These are phyloP conservation scores for Solanum dulcamara DNA, from an alignment of 257 asterid species.

Conservation along the genomic window DNA sequence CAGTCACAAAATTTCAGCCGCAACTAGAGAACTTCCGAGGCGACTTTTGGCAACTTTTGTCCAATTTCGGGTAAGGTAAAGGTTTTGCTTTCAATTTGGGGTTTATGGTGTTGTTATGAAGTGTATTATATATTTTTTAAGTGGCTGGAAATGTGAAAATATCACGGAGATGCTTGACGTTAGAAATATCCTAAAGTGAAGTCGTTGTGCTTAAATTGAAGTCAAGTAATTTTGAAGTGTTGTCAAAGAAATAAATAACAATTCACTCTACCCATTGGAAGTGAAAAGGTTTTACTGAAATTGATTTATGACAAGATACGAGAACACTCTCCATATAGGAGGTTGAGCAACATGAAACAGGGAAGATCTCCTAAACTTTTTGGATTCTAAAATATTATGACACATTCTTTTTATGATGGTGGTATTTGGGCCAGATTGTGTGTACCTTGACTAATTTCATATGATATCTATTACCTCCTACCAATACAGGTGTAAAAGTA, in stretches of 20 bases:
- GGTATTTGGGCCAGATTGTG: not conserved
- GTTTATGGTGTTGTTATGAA: too few species aligned
- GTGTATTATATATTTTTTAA: too few species aligned
- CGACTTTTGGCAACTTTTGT: too few species aligned
- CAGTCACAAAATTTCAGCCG: too few species aligned
- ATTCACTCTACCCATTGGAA: not conserved
- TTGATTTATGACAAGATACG: not conserved
- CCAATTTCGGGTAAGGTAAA: too few species aligned
- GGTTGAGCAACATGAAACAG: not conserved
- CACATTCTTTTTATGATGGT: not conserved
- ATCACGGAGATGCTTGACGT: too few species aligned
- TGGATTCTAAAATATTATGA: not conserved
- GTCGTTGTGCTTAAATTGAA: too few species aligned
- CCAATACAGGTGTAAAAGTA: not conserved
- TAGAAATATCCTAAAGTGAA: too few species aligned
- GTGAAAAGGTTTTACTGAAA: not conserved
- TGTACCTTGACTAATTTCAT: not conserved
- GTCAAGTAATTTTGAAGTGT: not conserved
- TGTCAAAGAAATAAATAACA: not conserved
- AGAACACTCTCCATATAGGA: not conserved
- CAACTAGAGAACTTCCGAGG: too few species aligned
- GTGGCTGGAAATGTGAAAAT: too few species aligned
- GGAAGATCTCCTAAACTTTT: not conserved
- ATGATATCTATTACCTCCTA: not conserved
- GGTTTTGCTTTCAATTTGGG: too few species aligned